Percentiles rank a stretch among this genome's conserved stretches.
Evolutionary conservation across 371 early-diverging fungal species (phyloP).

Genomic region (Gilbertella persicaria): DNA sequence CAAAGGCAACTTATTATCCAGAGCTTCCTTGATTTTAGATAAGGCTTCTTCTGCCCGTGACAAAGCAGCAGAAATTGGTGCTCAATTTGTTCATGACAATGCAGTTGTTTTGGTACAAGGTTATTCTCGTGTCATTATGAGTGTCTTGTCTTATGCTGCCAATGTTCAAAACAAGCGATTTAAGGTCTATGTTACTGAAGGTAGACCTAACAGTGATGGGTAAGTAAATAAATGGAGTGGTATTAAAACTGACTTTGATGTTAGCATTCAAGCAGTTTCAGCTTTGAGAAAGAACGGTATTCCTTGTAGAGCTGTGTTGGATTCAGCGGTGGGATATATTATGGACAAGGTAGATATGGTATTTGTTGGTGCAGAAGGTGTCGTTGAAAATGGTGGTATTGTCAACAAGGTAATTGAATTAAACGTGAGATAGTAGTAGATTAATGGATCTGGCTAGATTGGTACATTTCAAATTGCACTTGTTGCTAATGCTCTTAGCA

Average conservation of each 20-base stretch:
- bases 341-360: slow-evolving; percentile 94
- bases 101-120: slow-evolving; percentile 90
- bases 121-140: slow-evolving; percentile 93
- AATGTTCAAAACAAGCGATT: slow-evolving; percentile 77
- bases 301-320: slow-evolving; percentile 86
- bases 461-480: slow-evolving; percentile 94
- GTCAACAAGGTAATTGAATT: slow-evolving; percentile 80
- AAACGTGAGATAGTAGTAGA: not conserved
- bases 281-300: slow-evolving; percentile 79
- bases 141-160: slow-evolving; percentile 77
- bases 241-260: not conserved
- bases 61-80: slow-evolving; percentile 81
- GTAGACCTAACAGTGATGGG: slow-evolving; percentile 82
- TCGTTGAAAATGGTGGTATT: slow-evolving; percentile 96
- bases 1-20: slow-evolving; percentile 72
- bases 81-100: slow-evolving; percentile 89
- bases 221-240: slow-evolving; percentile 24
- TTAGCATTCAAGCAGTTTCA: slow-evolving; percentile 72
- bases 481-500: slow-evolving; percentile 89
- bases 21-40: slow-evolving; percentile 73
- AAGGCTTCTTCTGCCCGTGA: slow-evolving; percentile 73
- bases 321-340: slow-evolving; percentile 91
- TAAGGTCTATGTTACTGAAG: slow-evolving; percentile 86
- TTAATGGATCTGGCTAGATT: slow-evolving; percentile 37
- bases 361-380: slow-evolving; percentile 97